phyloP scores from a whole-genome alignment of 1,284 basidiomycete species.

The Leccinum solheimii region DNA sequence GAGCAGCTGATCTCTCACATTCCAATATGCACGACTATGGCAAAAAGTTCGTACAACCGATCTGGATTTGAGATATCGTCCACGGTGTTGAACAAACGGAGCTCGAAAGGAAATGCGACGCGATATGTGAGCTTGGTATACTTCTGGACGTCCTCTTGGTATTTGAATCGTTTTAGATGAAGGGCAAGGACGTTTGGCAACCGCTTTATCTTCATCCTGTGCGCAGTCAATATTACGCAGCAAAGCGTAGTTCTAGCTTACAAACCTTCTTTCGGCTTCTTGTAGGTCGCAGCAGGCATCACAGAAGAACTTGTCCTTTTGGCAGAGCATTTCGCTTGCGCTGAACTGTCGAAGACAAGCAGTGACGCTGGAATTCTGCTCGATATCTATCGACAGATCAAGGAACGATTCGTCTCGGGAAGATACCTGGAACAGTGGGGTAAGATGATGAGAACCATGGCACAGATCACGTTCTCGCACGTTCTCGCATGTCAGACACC shows the following conservation, averaged over 20 bases:
- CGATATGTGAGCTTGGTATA: conserved; percentile 96
- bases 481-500: conserved; percentile 96
- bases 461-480: conserved; percentile 40
- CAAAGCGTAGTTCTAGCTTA: conserved; percentile 3
- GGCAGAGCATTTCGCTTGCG: conserved; percentile 96
- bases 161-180: conserved; percentile 98
- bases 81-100: conserved; percentile 95
- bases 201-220: conserved; percentile 96
- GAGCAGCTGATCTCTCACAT: conserved; percentile 58
- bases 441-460: conserved; percentile 11
- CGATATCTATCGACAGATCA: conserved; percentile 97
- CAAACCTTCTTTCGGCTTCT: conserved; percentile 93
- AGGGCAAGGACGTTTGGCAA: conserved; percentile 92
- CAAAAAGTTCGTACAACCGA: conserved; percentile 90
- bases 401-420: conserved; percentile 95
- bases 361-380: conserved; percentile 94
- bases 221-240: conserved; percentile 11
- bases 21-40: conserved; percentile 97
- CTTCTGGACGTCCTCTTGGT: conserved; percentile 84
- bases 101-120: conserved; percentile 92
- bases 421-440: conserved; percentile 62
- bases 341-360: conserved; percentile 96
- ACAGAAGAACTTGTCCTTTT: conserved; percentile 98
- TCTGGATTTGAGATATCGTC: conserved; percentile 91
- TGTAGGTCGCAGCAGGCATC: conserved; percentile 95